Conservation (phyloP, 345 rosid genomes). For the Eucalyptus curtisii region DNA sequence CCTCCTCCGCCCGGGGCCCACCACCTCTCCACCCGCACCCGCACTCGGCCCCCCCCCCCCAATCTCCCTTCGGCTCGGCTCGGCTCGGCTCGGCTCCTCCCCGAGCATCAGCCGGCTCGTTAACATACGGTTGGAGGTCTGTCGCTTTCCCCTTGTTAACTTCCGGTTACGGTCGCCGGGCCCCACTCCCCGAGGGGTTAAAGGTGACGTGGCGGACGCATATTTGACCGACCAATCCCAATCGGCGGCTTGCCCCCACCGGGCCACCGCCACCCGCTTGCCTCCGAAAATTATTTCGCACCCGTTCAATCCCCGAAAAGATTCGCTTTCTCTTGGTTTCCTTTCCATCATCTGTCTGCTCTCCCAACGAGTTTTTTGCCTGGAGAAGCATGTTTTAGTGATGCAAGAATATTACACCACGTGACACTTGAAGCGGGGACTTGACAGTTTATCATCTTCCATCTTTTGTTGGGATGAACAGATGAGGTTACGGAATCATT, state of each 20-base stretch:
- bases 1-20: constrained; percentile 7
- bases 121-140: not conserved
- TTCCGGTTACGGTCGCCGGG: not conserved
- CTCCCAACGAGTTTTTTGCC: not conserved
- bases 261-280: not conserved
- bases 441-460: not conserved
- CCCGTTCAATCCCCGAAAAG: not conserved
- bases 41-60: not conserved
- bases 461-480: not conserved
- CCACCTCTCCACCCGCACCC: not conserved
- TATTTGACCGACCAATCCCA: not conserved
- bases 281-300: not conserved
- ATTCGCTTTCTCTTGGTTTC: not conserved
- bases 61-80: not conserved
- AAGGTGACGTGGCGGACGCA: not conserved
- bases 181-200: not conserved
- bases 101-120: not conserved
- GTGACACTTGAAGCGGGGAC: not conserved
- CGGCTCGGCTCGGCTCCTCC: not conserved
- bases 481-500: not conserved
- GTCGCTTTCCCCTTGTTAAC: not conserved
- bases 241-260: not conserved
- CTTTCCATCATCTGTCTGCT: not conserved
- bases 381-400: not conserved
- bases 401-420: not conserved